These are phyloP conservation scores for Naganishia onofrii DNA, from an alignment of 768 basidiomycete genomes.

Conservation along the genomic window DNA sequence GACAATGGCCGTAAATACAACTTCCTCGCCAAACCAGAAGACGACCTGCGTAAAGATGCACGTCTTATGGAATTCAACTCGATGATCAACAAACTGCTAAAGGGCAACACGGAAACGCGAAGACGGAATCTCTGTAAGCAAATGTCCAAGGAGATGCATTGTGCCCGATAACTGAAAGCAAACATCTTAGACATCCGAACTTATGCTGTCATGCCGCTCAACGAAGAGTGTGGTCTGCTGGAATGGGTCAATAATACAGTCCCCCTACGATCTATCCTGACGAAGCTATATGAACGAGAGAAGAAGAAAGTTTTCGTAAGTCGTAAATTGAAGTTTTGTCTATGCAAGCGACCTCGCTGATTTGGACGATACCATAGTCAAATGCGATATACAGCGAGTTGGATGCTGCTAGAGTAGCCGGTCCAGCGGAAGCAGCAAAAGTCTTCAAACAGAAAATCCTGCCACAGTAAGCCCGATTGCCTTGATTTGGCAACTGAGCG, in stretches of 20 bases:
- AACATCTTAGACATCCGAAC: conserved; percentile 76
- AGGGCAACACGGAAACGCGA: conserved; percentile 88
- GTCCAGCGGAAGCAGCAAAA: conserved; percentile 40
- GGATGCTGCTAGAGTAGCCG: conserved; percentile 40
- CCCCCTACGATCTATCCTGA: conserved; percentile 72
- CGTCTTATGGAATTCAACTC: conserved; percentile 96
- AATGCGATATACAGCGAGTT: conserved; percentile 46
- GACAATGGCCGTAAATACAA: conserved; percentile 79
- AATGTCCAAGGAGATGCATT: too few species aligned
- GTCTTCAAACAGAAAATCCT: conserved; percentile 59
- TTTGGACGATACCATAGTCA: conserved; percentile 34
- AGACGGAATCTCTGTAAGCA: conserved; percentile 79
- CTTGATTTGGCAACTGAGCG: not conserved
- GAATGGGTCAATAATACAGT: conserved; percentile 97
- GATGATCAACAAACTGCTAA: conserved; percentile 93
- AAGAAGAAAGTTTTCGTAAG: conserved; percentile 59
- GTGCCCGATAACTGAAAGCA: not conserved
- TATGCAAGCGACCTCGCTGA: not conserved
- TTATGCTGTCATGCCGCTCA: conserved; percentile 96
- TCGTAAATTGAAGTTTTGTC: not conserved
- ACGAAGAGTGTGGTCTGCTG: conserved; percentile 94
- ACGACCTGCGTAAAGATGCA: conserved; percentile 95
- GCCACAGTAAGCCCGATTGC: conserved; percentile 57
- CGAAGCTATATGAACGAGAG: conserved; percentile 64
- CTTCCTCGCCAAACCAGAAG: conserved; percentile 94